phyloP scores from a whole-genome alignment of 306 rosid species.

The Lathyrus sativus region DNA sequence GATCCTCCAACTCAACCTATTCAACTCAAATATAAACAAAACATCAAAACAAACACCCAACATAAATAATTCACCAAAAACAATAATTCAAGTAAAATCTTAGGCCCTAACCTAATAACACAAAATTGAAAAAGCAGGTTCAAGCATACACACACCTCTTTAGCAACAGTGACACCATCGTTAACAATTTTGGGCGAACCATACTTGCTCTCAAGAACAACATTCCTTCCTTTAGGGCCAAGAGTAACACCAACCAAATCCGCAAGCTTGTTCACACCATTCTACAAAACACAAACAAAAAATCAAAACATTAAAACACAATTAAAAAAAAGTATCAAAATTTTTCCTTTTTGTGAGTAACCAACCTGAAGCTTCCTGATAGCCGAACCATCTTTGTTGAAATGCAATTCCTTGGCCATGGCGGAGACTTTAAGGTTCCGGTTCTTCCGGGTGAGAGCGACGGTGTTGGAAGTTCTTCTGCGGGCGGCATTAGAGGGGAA shows the following conservation, averaged over 20 bases:
- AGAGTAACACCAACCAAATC: slow-evolving; percentile 99
- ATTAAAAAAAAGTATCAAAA: not conserved
- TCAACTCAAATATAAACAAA: slow-evolving; percentile 11
- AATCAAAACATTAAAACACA: not conserved
- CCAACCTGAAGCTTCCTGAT: slow-evolving; percentile 68
- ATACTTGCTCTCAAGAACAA: slow-evolving; percentile 95
- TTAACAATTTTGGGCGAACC: slow-evolving; percentile 98
- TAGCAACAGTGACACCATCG: slow-evolving; percentile 99
- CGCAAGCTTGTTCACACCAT: slow-evolving; percentile 97
- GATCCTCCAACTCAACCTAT: slow-evolving; percentile 98
- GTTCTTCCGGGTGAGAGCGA: slow-evolving; percentile 43
- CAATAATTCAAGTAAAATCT: not conserved
- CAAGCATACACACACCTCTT: slow-evolving; percentile 59
- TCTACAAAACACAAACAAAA: slow-evolving; percentile 43
- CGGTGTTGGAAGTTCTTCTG: slow-evolving; percentile 50
- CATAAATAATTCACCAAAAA: not conserved
- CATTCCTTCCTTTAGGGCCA: slow-evolving; percentile 99
- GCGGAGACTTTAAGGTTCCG: slow-evolving; percentile 63
- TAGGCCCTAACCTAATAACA: not conserved
- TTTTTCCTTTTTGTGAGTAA: not conserved
- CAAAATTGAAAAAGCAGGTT: not conserved
- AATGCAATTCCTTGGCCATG: slow-evolving; percentile 95
- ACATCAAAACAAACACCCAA: not conserved
- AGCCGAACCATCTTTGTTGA: slow-evolving; percentile 92
- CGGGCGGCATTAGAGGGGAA: slow-evolving; percentile 46